Percentiles rank a stretch among this genome's conserved stretches.
phyloP scores from a whole-genome alignment of 179 eudicot species.

The Carnegiea gigantea region DNA sequence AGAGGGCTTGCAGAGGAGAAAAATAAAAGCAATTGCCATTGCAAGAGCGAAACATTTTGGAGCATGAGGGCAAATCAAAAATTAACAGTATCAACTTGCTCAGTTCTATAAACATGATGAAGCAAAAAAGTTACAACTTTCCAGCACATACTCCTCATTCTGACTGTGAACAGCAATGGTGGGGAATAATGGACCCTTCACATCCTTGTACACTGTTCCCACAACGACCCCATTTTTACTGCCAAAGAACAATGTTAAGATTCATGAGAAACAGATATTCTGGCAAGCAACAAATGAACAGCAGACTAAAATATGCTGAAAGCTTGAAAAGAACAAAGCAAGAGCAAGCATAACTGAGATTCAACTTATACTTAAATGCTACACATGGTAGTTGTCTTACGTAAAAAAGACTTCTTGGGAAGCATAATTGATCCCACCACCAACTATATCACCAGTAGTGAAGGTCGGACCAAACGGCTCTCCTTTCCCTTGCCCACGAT shows the following conservation, averaged over 20 bases:
- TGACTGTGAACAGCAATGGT: conserved; percentile 95
- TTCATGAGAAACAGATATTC: conserved; percentile 17
- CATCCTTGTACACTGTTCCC: conserved; percentile 68
- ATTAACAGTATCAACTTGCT: neutral
- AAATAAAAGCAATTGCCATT: neutral
- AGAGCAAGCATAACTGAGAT: conserved; percentile 17
- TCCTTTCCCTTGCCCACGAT: conserved; percentile 86
- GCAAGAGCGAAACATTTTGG: neutral
- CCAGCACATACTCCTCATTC: conserved; percentile 81
- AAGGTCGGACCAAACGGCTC: conserved; percentile 79
- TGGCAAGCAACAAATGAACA: neutral
- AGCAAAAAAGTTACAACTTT: neutral
- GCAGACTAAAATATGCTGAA: neutral
- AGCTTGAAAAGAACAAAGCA: conserved; percentile 17
- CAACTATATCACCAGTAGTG: conserved; percentile 80
- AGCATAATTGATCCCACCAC: conserved; percentile 89
- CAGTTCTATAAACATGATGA: neutral
- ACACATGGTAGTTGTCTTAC: conserved; percentile 45
- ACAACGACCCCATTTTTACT: conserved; percentile 78
- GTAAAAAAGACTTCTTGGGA: conserved; percentile 86
- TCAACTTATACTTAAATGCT: conserved; percentile 19
- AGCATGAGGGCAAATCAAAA: neutral
- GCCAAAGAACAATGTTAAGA: conserved; percentile 22
- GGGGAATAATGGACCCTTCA: conserved; percentile 80
- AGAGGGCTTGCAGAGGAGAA: neutral